Conservation (phyloP, 2,329 filamentous ascomycete species). For the Penicillium crustosum region DNA sequence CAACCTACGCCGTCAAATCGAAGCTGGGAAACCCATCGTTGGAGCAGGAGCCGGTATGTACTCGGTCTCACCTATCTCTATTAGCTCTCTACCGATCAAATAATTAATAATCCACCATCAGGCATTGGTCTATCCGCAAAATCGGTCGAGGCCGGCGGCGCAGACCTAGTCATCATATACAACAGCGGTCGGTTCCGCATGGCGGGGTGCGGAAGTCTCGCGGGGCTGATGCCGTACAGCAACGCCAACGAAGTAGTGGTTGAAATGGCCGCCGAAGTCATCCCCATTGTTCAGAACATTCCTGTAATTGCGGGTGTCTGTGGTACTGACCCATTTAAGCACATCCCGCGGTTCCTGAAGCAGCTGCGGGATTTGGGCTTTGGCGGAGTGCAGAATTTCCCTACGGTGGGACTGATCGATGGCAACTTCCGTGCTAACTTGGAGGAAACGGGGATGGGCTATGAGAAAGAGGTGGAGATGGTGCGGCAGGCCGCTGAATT, state of each 20-base stretch:
- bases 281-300: constrained; percentile 63
- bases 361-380: constrained; percentile 65
- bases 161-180: constrained; percentile 70
- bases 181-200: constrained; percentile 72
- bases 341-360: constrained; percentile 59
- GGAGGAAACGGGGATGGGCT: constrained; percentile 72
- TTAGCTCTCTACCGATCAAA: too few relatives aligned
- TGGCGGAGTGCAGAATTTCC: constrained; percentile 71
- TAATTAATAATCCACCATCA: constrained; percentile 20
- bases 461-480: constrained; percentile 66
- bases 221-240: constrained; percentile 69
- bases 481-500: constrained; percentile 59
- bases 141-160: constrained; percentile 66
- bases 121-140: constrained; percentile 71
- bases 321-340: constrained; percentile 67
- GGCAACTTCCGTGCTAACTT: constrained; percentile 66
- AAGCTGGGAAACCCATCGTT: not conserved
- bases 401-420: constrained; percentile 70
- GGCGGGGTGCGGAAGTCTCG: constrained; percentile 68
- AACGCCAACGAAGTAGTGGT: constrained; percentile 69
- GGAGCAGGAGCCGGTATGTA: not conserved
- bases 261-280: constrained; percentile 67
- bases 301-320: constrained; percentile 71
- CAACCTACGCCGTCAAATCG: not conserved
- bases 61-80: too few relatives aligned